A percentile compares a stretch with the other conserved stretches of the same genome.
Evolutionary conservation across 23 red algal species (phyloP).

Genomic region (Porphyridium purpureum): DNA sequence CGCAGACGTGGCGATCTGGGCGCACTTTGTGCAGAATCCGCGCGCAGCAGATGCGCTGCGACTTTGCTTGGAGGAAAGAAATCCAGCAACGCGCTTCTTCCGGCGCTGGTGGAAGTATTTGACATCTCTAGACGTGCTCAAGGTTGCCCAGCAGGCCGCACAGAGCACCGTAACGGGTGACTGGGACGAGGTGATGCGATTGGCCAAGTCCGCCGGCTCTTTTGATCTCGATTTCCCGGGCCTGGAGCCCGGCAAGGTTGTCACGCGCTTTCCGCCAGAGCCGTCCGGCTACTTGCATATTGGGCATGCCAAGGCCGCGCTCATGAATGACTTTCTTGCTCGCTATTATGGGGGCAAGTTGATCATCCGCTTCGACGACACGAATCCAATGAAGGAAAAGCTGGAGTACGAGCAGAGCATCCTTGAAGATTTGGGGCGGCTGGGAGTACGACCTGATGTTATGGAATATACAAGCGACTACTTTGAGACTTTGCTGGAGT

Average conservation of each 20-base stretch:
- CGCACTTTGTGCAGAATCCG: too few species aligned
- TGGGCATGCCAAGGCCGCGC: conserved; percentile 87
- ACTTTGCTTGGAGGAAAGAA: too few species aligned
- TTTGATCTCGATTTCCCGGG: conserved; percentile 55
- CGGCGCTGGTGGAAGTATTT: too few species aligned
- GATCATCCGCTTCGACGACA: conserved; percentile 96
- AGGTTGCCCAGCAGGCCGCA: background rate
- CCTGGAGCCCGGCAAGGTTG: conserved; percentile 54
- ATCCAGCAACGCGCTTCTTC: too few species aligned
- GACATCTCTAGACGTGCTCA: too few species aligned
- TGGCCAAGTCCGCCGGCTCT: conserved; percentile 48
- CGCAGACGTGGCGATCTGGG: too few species aligned
- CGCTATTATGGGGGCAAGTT: conserved; percentile 55
- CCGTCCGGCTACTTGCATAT: conserved; percentile 93
- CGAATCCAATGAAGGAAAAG: conserved; percentile 83
- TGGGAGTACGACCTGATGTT: conserved; percentile 66
- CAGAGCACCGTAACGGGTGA: background rate
- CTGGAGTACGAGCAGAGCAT: conserved; percentile 85
- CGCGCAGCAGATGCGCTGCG: too few species aligned
- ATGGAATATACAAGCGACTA: conserved; percentile 95
- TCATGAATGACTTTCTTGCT: conserved; percentile 95
- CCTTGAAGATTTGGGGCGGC: conserved; percentile 38
- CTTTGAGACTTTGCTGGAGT: conserved; percentile 55
- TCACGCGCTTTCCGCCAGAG: conserved; percentile 96
- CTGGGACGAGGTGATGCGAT: conserved; percentile 82